Evolutionary conservation across 139 green algal genomes (phyloP).

Genomic region (Dunaliella primolecta): DNA sequence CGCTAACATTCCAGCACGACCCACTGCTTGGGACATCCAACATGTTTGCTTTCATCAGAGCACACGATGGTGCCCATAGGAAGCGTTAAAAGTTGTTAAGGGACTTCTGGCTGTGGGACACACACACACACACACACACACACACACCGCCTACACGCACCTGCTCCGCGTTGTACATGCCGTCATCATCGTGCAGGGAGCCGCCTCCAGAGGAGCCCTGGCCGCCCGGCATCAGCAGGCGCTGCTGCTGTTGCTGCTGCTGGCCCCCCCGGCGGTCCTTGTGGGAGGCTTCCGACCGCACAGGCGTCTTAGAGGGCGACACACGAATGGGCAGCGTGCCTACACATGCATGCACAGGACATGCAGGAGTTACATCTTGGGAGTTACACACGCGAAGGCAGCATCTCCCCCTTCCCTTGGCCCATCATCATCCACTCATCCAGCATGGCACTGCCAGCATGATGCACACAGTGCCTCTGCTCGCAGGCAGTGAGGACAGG

Average conservation of each 20-base stretch:
- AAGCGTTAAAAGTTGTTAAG: too few relatives aligned
- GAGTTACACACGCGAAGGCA: too few relatives aligned
- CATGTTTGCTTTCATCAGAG: too few relatives aligned
- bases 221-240: background rate
- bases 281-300: conserved; percentile 34
- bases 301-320: conserved; percentile 84
- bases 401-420: too few relatives aligned
- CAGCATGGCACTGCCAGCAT: too few relatives aligned
- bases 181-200: background rate
- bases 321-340: conserved; percentile 76
- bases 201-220: background rate
- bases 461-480: background rate
- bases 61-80: too few relatives aligned
- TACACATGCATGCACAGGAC: conserved; percentile 16
- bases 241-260: background rate
- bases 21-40: too few relatives aligned
- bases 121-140: background rate
- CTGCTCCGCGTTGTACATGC: background rate
- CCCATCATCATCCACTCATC: too few relatives aligned
- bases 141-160: background rate
- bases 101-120: too few relatives aligned
- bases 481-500: too few relatives aligned
- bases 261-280: background rate
- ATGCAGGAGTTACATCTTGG: background rate
- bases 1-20: too few relatives aligned